Conservation (phyloP, 495 filamentous ascomycete species). For the Lentithecium fluviatile region DNA sequence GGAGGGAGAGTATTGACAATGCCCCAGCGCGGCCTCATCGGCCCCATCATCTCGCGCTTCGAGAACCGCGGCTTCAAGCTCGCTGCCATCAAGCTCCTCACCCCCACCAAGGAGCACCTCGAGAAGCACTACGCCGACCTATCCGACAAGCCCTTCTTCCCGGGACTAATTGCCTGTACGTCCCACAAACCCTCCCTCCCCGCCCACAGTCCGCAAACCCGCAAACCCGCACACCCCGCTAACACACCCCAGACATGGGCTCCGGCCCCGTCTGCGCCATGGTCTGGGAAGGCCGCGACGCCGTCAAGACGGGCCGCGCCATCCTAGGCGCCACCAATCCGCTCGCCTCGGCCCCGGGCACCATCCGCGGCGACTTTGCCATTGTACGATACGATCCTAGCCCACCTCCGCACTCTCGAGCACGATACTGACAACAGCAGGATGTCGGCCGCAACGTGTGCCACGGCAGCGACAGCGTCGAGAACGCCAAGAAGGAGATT, state of each 20-base stretch:
- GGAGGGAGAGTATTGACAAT: neutral
- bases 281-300: constrained; percentile 98
- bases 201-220: constrained; percentile 1
- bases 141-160: constrained; percentile 91
- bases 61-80: constrained; percentile 98
- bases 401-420: too few relatives aligned
- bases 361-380: constrained; percentile 85
- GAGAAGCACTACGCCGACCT: constrained; percentile 98
- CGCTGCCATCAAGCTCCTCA: constrained; percentile 89
- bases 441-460: constrained; percentile 98
- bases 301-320: constrained; percentile 94
- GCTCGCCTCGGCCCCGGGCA: constrained; percentile 85
- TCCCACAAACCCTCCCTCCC: constrained; percentile 9
- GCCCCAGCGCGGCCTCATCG: constrained; percentile 85
- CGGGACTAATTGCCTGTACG: constrained; percentile 81
- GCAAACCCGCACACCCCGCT: neutral
- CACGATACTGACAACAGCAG: constrained; percentile 42
- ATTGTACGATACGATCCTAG: constrained; percentile 35
- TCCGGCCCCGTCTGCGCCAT: constrained; percentile 96
- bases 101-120: constrained; percentile 85
- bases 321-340: constrained; percentile 99
- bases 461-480: constrained; percentile 97
- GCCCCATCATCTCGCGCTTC: constrained; percentile 94
- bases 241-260: constrained; percentile 72
- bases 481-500: constrained; percentile 99